phyloP scores from a whole-genome alignment of 2,329 filamentous ascomycete species.

The Colletotrichum chlorophyti region DNA sequence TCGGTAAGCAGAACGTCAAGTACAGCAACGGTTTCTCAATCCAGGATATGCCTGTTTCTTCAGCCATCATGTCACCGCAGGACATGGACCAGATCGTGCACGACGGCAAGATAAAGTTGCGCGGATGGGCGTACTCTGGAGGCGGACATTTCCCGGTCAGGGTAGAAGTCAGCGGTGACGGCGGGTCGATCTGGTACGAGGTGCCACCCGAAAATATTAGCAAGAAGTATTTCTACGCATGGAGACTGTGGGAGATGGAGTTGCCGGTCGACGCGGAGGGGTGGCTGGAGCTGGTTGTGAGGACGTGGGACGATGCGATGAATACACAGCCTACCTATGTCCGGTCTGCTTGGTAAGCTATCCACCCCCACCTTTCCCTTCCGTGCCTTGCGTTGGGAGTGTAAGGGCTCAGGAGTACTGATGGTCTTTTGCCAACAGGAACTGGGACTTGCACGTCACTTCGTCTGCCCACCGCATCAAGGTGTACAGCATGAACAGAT shows the following conservation, averaged over 20 bases:
- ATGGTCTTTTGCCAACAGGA: no score
- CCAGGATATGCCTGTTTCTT: slow-evolving; percentile 75
- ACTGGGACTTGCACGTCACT: slow-evolving; percentile 72
- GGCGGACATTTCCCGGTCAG: slow-evolving; percentile 66
- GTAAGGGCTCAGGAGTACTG: no score
- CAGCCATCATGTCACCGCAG: slow-evolving; percentile 69
- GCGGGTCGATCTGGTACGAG: slow-evolving; percentile 69
- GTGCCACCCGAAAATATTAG: slow-evolving; percentile 66
- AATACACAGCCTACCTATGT: slow-evolving; percentile 66
- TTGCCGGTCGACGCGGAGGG: slow-evolving; percentile 68
- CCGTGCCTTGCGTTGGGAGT: no score
- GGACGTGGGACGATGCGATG: slow-evolving; percentile 67
- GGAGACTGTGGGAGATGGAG: slow-evolving; percentile 69
- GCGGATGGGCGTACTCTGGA: slow-evolving; percentile 65
- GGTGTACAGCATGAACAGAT: slow-evolving; percentile 68
- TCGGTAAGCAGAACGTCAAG: slow-evolving; percentile 70
- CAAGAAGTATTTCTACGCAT: slow-evolving; percentile 67
- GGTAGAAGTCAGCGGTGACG: slow-evolving; percentile 69
- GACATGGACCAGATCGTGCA: slow-evolving; percentile 66
- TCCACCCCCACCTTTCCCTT: neutral
- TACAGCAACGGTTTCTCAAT: slow-evolving; percentile 69
- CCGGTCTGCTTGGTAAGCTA: slow-evolving; percentile 35
- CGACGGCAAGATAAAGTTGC: slow-evolving; percentile 60
- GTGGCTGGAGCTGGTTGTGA: slow-evolving; percentile 64
- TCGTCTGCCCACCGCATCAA: slow-evolving; percentile 66